Conservation (phyloP, 176 grass and related monocot genomes). For the Oryza longistaminata region DNA sequence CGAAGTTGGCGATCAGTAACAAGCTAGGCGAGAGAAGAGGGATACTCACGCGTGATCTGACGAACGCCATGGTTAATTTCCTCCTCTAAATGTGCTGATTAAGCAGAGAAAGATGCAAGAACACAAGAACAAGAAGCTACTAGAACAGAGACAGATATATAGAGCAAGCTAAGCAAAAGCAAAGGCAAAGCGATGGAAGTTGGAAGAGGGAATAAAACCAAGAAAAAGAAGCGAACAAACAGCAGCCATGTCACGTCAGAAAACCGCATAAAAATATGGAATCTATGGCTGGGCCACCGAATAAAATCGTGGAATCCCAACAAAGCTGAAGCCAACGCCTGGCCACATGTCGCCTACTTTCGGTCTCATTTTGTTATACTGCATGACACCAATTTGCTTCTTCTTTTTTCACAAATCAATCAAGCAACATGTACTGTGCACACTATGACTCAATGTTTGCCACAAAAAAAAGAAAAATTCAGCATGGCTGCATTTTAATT, state of each 20-base stretch:
- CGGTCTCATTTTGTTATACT: neutral
- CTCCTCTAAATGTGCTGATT: neutral
- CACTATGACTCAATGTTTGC: neutral
- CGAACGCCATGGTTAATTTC: slow-evolving; percentile 13
- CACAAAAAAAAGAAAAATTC: neutral
- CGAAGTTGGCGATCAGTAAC: too few species aligned
- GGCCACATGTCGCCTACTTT: neutral
- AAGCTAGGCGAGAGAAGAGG: too few species aligned
- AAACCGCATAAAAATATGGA: neutral
- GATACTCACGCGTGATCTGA: slow-evolving; percentile 27
- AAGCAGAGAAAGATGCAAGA: neutral
- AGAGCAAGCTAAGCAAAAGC: neutral
- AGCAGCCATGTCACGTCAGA: neutral
- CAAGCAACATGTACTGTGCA: neutral
- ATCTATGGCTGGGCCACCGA: neutral
- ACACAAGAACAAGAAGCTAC: neutral
- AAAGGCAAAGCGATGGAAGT: neutral
- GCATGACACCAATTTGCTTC: neutral
- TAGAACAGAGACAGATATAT: neutral
- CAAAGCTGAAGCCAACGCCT: neutral
- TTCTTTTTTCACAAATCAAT: neutral
- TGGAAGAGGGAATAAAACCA: neutral
- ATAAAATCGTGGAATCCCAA: neutral
- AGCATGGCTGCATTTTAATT: neutral
- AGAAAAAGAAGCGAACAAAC: neutral